A percentile compares a stretch with the other conserved stretches of the same genome.
Conservation (phyloP, 202 grass and related monocot genomes). For the Elaeis oleifera region DNA sequence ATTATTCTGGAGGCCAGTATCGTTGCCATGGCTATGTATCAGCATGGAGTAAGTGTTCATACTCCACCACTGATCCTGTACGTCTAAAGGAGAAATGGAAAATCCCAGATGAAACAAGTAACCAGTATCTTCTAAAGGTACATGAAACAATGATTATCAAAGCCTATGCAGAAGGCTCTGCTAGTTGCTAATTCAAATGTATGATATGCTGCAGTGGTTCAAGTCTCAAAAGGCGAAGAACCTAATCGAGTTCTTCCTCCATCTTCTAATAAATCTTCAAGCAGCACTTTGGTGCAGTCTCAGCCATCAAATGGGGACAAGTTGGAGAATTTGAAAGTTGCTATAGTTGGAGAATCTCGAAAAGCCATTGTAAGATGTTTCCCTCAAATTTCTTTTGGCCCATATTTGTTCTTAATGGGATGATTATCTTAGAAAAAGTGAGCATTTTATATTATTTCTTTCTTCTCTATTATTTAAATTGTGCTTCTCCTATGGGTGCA, state of each 20-base stretch:
- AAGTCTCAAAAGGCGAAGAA: constrained; percentile 86
- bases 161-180: too few relatives aligned
- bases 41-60: constrained; percentile 91
- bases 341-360: constrained; percentile 57
- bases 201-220: constrained; percentile 68
- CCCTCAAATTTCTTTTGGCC: neutral
- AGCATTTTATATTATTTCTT: too few relatives aligned
- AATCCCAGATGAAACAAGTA: constrained; percentile 54
- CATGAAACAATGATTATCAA: neutral
- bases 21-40: constrained; percentile 73
- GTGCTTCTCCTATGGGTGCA: too few relatives aligned
- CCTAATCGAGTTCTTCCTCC: constrained; percentile 66
- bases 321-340: constrained; percentile 72
- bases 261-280: constrained; percentile 52
- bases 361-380: constrained; percentile 44
- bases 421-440: too few relatives aligned
- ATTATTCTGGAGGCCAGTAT: constrained; percentile 68
- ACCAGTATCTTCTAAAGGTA: constrained; percentile 76
- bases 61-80: constrained; percentile 60
- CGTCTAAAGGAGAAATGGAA: constrained; percentile 75
- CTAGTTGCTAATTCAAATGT: neutral
- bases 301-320: constrained; percentile 36
- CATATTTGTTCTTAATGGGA: neutral
- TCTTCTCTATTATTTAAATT: too few relatives aligned
- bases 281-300: constrained; percentile 14